phyloP scores from a whole-genome alignment of 495 filamentous ascomycete species.

The Bryoglossum gracile region DNA sequence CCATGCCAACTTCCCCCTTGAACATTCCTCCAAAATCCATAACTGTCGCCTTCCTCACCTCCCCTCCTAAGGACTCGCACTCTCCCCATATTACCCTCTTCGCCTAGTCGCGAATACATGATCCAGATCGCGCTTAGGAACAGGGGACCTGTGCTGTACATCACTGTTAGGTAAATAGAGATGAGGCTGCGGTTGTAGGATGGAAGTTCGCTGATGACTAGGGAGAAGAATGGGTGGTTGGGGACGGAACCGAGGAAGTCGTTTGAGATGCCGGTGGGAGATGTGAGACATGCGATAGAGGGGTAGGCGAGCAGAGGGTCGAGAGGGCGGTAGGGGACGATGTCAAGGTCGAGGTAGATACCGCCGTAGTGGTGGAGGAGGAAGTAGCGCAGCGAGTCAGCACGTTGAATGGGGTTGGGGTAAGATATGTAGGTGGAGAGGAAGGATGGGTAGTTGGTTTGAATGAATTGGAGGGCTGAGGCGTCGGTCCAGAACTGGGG shows the following conservation, averaged over 20 bases:
- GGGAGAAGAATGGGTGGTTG: conserved; percentile 72
- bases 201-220: conserved; percentile 59
- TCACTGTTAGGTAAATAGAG: conserved; percentile 78
- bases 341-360: conserved; percentile 82
- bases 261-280: conserved; percentile 79
- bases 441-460: conserved; percentile 68
- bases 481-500: conserved; percentile 74
- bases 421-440: conserved; percentile 73
- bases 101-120: conserved; percentile 38
- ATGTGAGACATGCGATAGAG: conserved; percentile 69
- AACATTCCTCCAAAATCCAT: conserved; percentile 71
- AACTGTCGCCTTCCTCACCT: conserved; percentile 58
- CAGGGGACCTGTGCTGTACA: conserved; percentile 76
- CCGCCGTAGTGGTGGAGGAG: conserved; percentile 72
- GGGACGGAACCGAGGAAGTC: conserved; percentile 74
- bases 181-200: conserved; percentile 67
- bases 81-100: conserved; percentile 14
- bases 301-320: conserved; percentile 72
- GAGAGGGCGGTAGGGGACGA: conserved; percentile 71
- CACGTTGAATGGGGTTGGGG: conserved; percentile 71
- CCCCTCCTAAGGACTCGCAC: conserved; percentile 44
- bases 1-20: conserved; percentile 70
- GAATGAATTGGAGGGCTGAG: conserved; percentile 64
- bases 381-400: conserved; percentile 81
- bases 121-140: conserved; percentile 80